Percentiles rank a stretch among this genome's conserved stretches.
Conservation (phyloP, 1,139 yeast genomes). For the Yamadazyma sp. region DNA sequence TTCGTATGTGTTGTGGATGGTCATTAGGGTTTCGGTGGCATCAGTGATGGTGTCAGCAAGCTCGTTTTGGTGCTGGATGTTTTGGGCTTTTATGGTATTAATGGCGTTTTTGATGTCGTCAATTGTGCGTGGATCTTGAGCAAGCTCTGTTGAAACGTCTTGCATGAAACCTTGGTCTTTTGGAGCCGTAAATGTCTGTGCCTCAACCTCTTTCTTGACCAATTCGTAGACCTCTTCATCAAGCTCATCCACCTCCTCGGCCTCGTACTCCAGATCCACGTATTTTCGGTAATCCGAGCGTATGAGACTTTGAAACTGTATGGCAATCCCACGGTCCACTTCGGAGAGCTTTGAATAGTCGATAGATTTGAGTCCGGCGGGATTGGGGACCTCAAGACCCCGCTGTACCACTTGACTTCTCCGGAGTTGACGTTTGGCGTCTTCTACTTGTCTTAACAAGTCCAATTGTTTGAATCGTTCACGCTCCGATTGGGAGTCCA, state of each 20-base stretch:
- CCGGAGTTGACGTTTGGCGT: conserved; percentile 29
- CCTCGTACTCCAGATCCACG: conserved; percentile 21
- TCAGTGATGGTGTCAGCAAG: not conserved
- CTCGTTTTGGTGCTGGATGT: not conserved
- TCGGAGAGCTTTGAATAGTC: conserved; percentile 5
- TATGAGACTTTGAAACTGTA: conserved; percentile 40
- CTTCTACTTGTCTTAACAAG: conserved; percentile 27
- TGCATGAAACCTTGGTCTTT: no score
- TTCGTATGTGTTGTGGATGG: not conserved
- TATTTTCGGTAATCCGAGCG: conserved; percentile 48
- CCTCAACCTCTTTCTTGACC: not conserved
- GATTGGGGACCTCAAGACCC: conserved; percentile 51
- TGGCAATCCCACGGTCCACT: conserved; percentile 27
- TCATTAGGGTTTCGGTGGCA: not conserved
- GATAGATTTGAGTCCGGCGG: conserved; percentile 15
- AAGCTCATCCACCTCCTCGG: conserved; percentile 35
- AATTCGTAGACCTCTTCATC: conserved; percentile 29
- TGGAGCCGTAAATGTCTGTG: no score
- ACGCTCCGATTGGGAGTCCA: conserved; percentile 19
- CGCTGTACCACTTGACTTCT: conserved; percentile 52
- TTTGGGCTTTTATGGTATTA: not conserved
- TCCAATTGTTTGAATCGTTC: conserved; percentile 25
- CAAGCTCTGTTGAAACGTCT: no score
- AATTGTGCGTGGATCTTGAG: no score
- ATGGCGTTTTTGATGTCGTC: not conserved